A percentile compares a stretch with the other conserved stretches of the same genome.
These are phyloP conservation scores for Suillus variegatus DNA, from an alignment of 768 basidiomycete species.

Conservation along the genomic window DNA sequence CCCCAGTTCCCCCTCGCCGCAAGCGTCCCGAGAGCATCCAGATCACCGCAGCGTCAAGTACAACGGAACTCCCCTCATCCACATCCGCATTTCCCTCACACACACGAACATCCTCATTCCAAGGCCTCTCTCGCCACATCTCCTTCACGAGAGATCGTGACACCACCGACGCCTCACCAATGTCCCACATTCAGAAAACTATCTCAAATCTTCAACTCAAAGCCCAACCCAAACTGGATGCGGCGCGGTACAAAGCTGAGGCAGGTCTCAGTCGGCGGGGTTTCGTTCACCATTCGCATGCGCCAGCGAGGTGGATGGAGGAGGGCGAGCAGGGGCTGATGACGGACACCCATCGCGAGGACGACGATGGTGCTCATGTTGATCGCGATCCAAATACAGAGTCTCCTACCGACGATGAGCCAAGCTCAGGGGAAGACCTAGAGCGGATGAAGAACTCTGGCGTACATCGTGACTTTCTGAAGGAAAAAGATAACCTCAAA, in stretches of 20 bases:
- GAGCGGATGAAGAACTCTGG: constrained; percentile 6
- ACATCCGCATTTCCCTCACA: constrained; percentile 9
- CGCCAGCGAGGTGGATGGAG: constrained; percentile 27
- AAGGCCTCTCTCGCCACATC: constrained; percentile 38
- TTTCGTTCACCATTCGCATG: constrained; percentile 45
- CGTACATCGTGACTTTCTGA: constrained; percentile 18
- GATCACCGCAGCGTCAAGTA: constrained; percentile 26
- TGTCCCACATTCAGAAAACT: constrained; percentile 46
- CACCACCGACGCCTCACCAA: constrained; percentile 31
- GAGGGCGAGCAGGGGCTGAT: constrained; percentile 42
- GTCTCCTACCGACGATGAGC: constrained; percentile 28
- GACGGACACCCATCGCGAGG: constrained; percentile 35
- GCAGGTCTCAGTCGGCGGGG: constrained; percentile 64
- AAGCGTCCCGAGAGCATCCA: constrained; percentile 69
- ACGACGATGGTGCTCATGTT: constrained; percentile 20
- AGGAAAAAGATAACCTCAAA: constrained; percentile 51
- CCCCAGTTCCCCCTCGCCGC: constrained; percentile 44
- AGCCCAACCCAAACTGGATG: constrained; percentile 57
- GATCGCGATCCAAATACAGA: constrained; percentile 21
- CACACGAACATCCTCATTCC: constrained; percentile 21
- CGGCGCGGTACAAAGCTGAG: constrained; percentile 70
- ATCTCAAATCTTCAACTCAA: constrained; percentile 38
- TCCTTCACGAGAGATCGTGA: constrained; percentile 34
- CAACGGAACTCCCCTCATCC: constrained; percentile 15
- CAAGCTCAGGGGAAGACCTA: constrained; percentile 21